Base-by-base conservation (phyloP, 176 grass and related monocot species). In the Themeda triandra region DNA sequence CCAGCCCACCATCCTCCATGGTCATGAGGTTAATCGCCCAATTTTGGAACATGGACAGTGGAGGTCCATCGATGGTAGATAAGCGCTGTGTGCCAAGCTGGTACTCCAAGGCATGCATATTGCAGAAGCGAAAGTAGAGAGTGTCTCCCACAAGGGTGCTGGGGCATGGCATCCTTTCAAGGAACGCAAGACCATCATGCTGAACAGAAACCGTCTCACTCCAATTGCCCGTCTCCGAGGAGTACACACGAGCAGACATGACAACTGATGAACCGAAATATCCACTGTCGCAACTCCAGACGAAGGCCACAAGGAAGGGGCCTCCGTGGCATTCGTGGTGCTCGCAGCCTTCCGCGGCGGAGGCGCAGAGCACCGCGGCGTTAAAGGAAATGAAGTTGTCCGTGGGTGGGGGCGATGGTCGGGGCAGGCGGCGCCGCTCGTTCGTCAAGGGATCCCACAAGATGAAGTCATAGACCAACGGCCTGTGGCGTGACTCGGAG, bases 251-350 rank as follows among this genome's bases (percentile, higher is more conserved):
- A 67, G 65, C 65, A 67, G n/a, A n/a, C n/a, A n/a, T n/a, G n/a
- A n/a, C n/a, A n/a, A n/a, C n/a, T n/a, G n/a, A n/a, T n/a, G 63
- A 19, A 29, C 3, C 0, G 1, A 2, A 64, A 11, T 13, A 0
- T 7, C 59, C 59, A 24, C 0, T 5, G 11, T 10, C 6, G 10
- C 60, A 4, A 63, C n/a, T 13, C 59, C 59, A 63, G 59, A 63
- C 24, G 10, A 29, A 63, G 25, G 25, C 60, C 60, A 63, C 60
- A 1, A 0, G 60, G 60, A 63, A 63, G 60, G 27, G 12, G 1
- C 60, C 60, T 0, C 60, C 13, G 12, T 71, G 35, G 37, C 68
- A 71, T 10, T 6, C 2, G 68, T 23, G 3, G 68, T 71, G 68
- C 11, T 42, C 68, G 23, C 39, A 40, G 37, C 68, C 68, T 40